Base-by-base conservation (phyloP, 306 rosid genomes). In the Betula pendula region DNA sequence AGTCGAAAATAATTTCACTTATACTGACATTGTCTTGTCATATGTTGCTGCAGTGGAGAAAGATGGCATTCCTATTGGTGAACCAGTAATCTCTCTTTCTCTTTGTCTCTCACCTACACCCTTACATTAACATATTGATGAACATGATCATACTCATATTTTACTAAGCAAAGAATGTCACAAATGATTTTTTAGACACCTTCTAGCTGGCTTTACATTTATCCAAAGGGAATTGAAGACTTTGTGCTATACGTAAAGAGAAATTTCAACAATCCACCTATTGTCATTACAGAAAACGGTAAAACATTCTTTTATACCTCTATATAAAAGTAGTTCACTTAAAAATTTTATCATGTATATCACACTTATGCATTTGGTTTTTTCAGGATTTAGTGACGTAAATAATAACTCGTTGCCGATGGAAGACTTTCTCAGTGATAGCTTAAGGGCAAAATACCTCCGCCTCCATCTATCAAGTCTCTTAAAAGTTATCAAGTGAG, bases 241-340 rank as follows among this genome's bases (percentile, higher is more conserved):
- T 76, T 87, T 44, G 5, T 79, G 75, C 7, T 29, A 20, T 56
- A 85, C 22, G 29, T 87, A 20, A 84, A 50, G 73, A 42, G 70
- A 11, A 69, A 68, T 0, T 90, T 83, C 81, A 82, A 86, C 7
- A 70, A 85, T 56, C 92, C 94, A 25, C 40, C 73, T 1, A 65
- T 91, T 42, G 80, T 78, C 81, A 73, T 91, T 22, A 91, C 90
- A 19, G 96, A 91, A 73, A 91, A 89, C 56, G 96, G 96, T 88
- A 82, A 50, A 10, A 24, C 25, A 15, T 20, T 62, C 8, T 65
- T 19, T 9, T 65, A 8, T 22, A 17, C 31, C 22, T 31, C 3
- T 52, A 6, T 63, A n/a, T n/a, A n/a, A n/a, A 1, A 25, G 29
- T 27, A 17, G 4, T 38, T 5, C 5, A 35, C 25, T 65, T 35